phyloP scores from a whole-genome alignment of 495 filamentous ascomycete species.

The Penicillium longicatenatum region DNA sequence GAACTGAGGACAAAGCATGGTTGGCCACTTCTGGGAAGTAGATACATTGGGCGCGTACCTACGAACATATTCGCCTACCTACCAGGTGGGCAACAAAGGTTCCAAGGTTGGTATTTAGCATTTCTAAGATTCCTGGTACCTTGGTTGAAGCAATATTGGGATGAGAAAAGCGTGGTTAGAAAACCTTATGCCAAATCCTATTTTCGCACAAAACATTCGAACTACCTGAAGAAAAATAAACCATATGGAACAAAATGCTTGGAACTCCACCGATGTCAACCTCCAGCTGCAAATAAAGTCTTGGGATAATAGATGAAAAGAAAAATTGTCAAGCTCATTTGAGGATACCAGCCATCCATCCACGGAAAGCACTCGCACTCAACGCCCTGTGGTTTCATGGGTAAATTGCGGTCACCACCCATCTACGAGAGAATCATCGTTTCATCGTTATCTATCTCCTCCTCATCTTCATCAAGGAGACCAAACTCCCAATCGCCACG shows the following conservation, averaged over 20 bases:
- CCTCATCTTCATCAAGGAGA: constrained; percentile 35
- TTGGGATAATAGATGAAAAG: not conserved
- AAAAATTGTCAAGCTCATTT: not conserved
- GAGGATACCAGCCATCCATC: constrained; percentile 2
- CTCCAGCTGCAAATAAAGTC: constrained; percentile 14
- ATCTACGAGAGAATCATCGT: constrained; percentile 44
- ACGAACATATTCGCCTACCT: too few species aligned
- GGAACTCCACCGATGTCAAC: constrained; percentile 22
- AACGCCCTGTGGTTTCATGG: constrained; percentile 7
- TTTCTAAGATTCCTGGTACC: too few species aligned
- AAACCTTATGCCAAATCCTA: constrained; percentile 14
- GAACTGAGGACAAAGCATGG: too few species aligned
- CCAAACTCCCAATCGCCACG: constrained; percentile 64
- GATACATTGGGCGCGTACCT: too few species aligned
- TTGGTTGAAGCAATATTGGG: too few species aligned
- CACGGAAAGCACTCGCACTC: not conserved
- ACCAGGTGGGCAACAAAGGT: too few species aligned
- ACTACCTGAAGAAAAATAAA: constrained; percentile 19
- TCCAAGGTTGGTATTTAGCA: too few species aligned
- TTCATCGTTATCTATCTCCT: constrained; percentile 41
- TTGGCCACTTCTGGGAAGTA: too few species aligned
- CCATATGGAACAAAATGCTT: constrained; percentile 17
- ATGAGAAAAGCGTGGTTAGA: not conserved
- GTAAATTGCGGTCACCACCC: not conserved
- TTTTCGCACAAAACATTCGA: constrained; percentile 18